phyloP scores from a whole-genome alignment of 495 filamentous ascomycete species.

The Terfezia boudieri region DNA sequence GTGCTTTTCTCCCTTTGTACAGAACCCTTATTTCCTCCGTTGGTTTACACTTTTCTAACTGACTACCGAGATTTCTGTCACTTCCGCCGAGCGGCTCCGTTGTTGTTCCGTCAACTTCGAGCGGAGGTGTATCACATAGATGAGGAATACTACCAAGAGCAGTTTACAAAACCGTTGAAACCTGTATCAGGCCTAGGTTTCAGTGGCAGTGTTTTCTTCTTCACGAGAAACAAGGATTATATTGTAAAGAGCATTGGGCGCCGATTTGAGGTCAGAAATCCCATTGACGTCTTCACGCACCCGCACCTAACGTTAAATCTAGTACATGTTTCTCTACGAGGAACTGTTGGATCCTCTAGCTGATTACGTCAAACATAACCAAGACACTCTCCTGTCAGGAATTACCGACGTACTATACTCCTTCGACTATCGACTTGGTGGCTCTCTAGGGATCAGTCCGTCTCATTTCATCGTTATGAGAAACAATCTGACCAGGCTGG shows the following conservation, averaged over 20 bases:
- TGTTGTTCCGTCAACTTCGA: slow-evolving; percentile 12
- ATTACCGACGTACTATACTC: slow-evolving; percentile 12
- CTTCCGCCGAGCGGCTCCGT: slow-evolving; percentile 14
- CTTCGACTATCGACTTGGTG: slow-evolving; percentile 13
- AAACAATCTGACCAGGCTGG: slow-evolving; percentile 11
- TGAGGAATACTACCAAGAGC: slow-evolving; percentile 10
- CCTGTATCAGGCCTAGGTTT: slow-evolving; percentile 13
- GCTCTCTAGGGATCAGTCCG: slow-evolving; percentile 12
- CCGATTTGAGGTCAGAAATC: slow-evolving; percentile 6
- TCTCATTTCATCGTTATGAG: slow-evolving; percentile 16
- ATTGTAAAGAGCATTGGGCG: slow-evolving; percentile 15
- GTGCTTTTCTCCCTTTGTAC: slow-evolving; percentile 11
- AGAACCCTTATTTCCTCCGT: not conserved
- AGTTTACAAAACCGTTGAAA: slow-evolving; percentile 6
- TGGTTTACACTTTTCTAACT: not conserved
- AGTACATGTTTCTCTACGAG: slow-evolving; percentile 13
- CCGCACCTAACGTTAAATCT: not conserved
- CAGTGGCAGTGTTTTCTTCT: slow-evolving; percentile 14
- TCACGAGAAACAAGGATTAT: slow-evolving; percentile 7
- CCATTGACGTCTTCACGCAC: not conserved
- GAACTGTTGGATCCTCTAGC: slow-evolving; percentile 7
- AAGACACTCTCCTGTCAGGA: slow-evolving; percentile 7
- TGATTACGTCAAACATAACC: slow-evolving; percentile 3
- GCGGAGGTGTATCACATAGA: slow-evolving; percentile 7
- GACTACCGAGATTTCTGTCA: slow-evolving; percentile 4